A percentile compares a stretch with the other conserved stretches of the same genome.
These are phyloP conservation scores for Vanilla planifolia DNA, from an alignment of 106 monocot species.

Conservation along the genomic window DNA sequence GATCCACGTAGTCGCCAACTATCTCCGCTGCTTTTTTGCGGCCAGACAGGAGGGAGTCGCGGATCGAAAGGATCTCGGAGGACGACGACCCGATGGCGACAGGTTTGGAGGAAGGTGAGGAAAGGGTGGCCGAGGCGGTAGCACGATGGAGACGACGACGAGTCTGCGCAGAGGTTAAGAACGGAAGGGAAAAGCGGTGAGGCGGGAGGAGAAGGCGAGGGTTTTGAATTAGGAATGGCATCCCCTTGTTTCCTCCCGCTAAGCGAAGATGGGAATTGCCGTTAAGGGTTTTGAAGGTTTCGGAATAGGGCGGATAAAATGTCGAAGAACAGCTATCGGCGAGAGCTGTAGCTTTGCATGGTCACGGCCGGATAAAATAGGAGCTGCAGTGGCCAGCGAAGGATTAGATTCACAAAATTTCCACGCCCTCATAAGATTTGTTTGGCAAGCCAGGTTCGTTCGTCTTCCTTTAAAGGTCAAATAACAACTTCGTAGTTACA, in stretches of 20 bases:
- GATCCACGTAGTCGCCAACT: slow-evolving; percentile 42
- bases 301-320: too few relatives aligned
- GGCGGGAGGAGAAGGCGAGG: slow-evolving; percentile 31
- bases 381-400: too few relatives aligned
- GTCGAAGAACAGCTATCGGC: too few relatives aligned
- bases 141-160: slow-evolving; percentile 1
- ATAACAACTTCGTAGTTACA: too few relatives aligned
- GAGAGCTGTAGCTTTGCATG: too few relatives aligned
- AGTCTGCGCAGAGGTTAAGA: not conserved
- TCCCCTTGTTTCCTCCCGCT: not conserved
- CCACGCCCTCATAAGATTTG: too few relatives aligned
- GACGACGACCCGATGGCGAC: not conserved
- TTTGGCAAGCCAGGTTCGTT: too few relatives aligned
- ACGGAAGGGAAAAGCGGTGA: slow-evolving; percentile 19
- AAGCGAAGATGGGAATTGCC: too few relatives aligned
- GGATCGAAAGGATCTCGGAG: slow-evolving; percentile 61
- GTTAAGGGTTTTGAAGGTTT: too few relatives aligned
- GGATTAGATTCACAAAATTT: too few relatives aligned
- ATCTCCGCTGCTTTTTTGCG: slow-evolving; percentile 30
- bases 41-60: slow-evolving; percentile 66
- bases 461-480: too few relatives aligned
- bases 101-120: slow-evolving; percentile 15
- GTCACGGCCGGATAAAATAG: too few relatives aligned
- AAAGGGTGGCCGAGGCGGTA: slow-evolving; percentile 15
- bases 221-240: slow-evolving; percentile 18